Base-by-base conservation (phyloP, 768 basidiomycete genomes). In the Asterophora lycoperdoides region DNA sequence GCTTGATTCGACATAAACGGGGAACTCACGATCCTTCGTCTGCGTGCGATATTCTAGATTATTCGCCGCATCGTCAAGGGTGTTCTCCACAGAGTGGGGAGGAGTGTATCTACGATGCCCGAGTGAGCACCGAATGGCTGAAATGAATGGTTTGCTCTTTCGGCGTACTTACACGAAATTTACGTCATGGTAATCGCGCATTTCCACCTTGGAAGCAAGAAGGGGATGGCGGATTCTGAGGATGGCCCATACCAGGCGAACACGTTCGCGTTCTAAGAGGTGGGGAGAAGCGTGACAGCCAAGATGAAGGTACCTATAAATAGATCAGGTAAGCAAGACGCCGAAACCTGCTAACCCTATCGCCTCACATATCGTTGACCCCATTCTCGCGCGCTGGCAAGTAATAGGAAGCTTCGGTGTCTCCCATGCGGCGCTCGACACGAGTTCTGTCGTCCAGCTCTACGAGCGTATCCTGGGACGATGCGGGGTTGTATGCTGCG, bases 361-460 rank as follows among this genome's bases (percentile, higher is more conserved):
- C 6, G 14, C 30, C 33, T 61, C 80, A 89, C 90, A 93, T 92
- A 62, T 93, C 90, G 57, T 93, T 93, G 29, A 92, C 89, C 4
- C 87, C 87, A 45, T 72, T 79, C 38, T 81, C 83, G n/a, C 90
- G 74, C 3, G 83, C 81, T 2, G 87, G 89, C 8, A 92, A 73
- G 62, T 79, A 92, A 65, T 91, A 93, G 1, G 86, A 88, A 7
- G 77, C 64, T 65, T 93, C 89, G 18, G 81, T 89, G 49, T 88
- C 81, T 4, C 88, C 87, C 41, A 93, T 68, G 48, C 61, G 71
- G 19, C 86, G 77, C 60, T 84, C 77, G 30, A 67, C 53, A 15
- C 54, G 61, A 26, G 29, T 45, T 23, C 18, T 28, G 17, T 41
- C 28, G n/a, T 37, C 34, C 34, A 54, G 26, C 23, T 53, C 52